Percentiles rank a stretch among this genome's conserved stretches.
Conservation (phyloP, 108 stramenopile genomes). For the Cyclotella atomus region DNA sequence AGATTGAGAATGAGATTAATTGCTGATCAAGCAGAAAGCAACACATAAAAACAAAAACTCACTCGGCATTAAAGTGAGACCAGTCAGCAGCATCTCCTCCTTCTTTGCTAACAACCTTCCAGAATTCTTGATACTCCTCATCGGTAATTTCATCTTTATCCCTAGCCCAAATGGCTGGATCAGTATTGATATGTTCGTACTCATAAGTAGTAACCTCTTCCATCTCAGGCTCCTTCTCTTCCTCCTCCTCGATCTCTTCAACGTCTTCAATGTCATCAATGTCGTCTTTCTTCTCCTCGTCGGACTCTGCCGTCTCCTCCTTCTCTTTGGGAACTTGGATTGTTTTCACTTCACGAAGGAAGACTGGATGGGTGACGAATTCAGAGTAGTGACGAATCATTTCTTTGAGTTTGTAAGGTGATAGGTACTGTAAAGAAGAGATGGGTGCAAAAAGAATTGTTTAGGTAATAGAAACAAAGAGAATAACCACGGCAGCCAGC, state of each 20-base stretch:
- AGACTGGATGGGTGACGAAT: slow-evolving; percentile 99
- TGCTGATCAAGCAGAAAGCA: neutral
- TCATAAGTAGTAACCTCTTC: slow-evolving; percentile 86
- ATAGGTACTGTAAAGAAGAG: slow-evolving; percentile 63
- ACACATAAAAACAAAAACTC: slow-evolving; percentile 10
- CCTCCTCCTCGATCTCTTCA: slow-evolving; percentile 42
- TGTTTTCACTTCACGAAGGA: slow-evolving; percentile 77
- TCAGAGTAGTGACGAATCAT: slow-evolving; percentile 97
- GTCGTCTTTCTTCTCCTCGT: slow-evolving; percentile 47
- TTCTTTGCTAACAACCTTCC: slow-evolving; percentile 75
- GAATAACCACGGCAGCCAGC: too few species aligned
- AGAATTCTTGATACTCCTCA: slow-evolving; percentile 98
- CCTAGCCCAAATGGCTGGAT: slow-evolving; percentile 98
- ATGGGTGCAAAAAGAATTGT: slow-evolving; percentile 2
- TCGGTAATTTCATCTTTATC: slow-evolving; percentile 95
- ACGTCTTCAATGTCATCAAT: slow-evolving; percentile 27
- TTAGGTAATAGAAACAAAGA: too few species aligned
- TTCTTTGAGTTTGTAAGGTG: slow-evolving; percentile 74
- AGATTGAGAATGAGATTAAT: neutral
- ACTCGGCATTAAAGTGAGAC: slow-evolving; percentile 99
- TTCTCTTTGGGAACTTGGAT: slow-evolving; percentile 82
- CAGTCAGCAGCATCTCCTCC: slow-evolving; percentile 81
- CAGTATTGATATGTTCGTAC: slow-evolving; percentile 94
- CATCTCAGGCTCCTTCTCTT: slow-evolving; percentile 73
- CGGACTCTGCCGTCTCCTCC: slow-evolving; percentile 82